These are phyloP conservation scores for Saccharomyces hybrid DNA, from an alignment of 1,139 yeast genomes.

Conservation along the genomic window DNA sequence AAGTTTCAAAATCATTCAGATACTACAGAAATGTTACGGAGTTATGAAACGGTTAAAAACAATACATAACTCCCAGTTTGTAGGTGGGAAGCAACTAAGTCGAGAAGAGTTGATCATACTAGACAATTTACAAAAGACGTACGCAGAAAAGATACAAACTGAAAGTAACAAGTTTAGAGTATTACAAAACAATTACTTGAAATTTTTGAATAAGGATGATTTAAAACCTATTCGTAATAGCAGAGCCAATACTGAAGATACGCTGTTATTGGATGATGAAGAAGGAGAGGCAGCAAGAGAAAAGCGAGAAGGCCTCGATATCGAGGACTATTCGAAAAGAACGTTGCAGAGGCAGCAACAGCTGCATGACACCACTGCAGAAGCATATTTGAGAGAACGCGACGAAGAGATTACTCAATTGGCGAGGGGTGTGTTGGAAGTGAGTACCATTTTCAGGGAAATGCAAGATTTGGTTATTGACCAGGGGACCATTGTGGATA, in stretches of 20 bases:
- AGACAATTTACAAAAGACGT: slow-evolving; percentile 71
- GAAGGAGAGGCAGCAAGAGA: slow-evolving; percentile 41
- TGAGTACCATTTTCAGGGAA: slow-evolving; percentile 87
- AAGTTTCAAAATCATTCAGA: slow-evolving; percentile 64
- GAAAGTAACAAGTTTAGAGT: slow-evolving; percentile 72
- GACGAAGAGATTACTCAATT: slow-evolving; percentile 84
- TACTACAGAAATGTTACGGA: slow-evolving; percentile 70
- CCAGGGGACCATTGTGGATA: slow-evolving; percentile 87
- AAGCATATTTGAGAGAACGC: slow-evolving; percentile 45
- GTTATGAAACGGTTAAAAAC: slow-evolving; percentile 60
- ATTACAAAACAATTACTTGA: slow-evolving; percentile 81
- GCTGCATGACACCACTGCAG: slow-evolving; percentile 35
- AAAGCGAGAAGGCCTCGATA: slow-evolving; percentile 15
- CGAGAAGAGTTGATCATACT: slow-evolving; percentile 56
- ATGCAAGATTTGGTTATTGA: slow-evolving; percentile 88
- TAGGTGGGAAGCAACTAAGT: slow-evolving; percentile 29
- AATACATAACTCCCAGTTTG: slow-evolving; percentile 34
- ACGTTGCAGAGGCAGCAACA: slow-evolving; percentile 39
- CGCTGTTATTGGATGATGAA: slow-evolving; percentile 32
- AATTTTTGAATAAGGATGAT: slow-evolving; percentile 63
- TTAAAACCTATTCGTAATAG: slow-evolving; percentile 34
- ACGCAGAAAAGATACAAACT: slow-evolving; percentile 80
- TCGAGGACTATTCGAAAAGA: slow-evolving; percentile 41
- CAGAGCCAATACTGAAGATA: not conserved
- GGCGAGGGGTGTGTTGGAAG: slow-evolving; percentile 91